Conservation (phyloP, 805 yeast genomes). For the Candida suzukii region DNA sequence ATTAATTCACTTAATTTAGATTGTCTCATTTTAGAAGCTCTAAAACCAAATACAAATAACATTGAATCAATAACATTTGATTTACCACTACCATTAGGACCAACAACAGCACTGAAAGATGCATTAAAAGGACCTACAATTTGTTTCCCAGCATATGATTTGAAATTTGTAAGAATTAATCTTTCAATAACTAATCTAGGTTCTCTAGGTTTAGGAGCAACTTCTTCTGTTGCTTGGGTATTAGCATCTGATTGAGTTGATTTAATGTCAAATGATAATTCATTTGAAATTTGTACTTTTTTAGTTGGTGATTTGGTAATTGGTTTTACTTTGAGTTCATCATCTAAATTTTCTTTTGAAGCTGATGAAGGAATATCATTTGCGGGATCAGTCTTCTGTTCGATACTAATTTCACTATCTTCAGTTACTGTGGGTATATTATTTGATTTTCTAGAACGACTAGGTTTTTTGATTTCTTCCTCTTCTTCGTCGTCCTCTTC, state of each 20-base stretch:
- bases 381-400: too few species aligned
- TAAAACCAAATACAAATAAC: slow-evolving; percentile 93
- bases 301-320: background rate
- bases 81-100: slow-evolving; percentile 98
- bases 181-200: slow-evolving; percentile 67
- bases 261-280: too few species aligned
- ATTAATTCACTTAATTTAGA: slow-evolving; percentile 87
- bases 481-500: background rate
- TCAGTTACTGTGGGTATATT: background rate
- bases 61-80: slow-evolving; percentile 97
- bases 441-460: background rate
- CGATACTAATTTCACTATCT: background rate
- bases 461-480: background rate
- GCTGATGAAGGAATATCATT: too few species aligned
- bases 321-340: background rate
- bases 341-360: background rate
- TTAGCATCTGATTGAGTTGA: too few species aligned
- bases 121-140: slow-evolving; percentile 91
- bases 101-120: slow-evolving; percentile 94
- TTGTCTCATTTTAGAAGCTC: slow-evolving; percentile 96
- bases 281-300: background rate
- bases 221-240: too few species aligned
- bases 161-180: slow-evolving; percentile 76
- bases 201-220: slow-evolving; percentile 3
- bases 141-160: slow-evolving; percentile 92